Percentiles rank a stretch among this genome's conserved stretches.
phyloP scores from a whole-genome alignment of 2,329 filamentous ascomycete species.

The Bipolaris oryzae region DNA sequence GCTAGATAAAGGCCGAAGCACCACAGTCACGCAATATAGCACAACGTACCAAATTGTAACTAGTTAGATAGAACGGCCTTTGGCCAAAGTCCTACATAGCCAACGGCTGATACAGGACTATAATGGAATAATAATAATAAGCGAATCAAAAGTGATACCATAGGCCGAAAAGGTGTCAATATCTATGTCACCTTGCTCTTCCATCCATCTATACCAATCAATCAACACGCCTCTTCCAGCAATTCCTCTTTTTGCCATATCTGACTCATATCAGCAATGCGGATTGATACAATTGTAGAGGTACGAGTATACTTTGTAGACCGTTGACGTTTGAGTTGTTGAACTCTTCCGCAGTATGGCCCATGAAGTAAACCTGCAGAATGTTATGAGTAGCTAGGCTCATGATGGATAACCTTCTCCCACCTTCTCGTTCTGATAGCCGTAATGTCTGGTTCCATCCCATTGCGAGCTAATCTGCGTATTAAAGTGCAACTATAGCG shows the following conservation, averaged over 20 bases:
- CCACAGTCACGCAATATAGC: no score
- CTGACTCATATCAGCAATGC: background rate
- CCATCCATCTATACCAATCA: background rate
- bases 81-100: no score
- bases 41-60: no score
- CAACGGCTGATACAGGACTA: no score
- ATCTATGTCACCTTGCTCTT: background rate
- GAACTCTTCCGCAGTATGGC: background rate
- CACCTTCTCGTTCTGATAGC: background rate
- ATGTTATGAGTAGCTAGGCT: constrained; percentile 29
- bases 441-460: constrained; percentile 19
- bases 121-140: no score
- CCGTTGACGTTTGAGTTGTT: background rate
- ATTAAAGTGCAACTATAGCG: constrained; percentile 26
- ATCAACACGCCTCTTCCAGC: background rate
- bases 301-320: background rate
- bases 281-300: background rate
- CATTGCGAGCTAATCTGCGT: constrained; percentile 36
- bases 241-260: background rate
- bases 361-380: constrained; percentile 15
- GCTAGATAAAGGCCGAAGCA: no score
- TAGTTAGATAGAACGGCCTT: no score
- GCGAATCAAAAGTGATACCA: no score
- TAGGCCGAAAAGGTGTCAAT: background rate
- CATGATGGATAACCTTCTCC: background rate